Conservation (phyloP, 352 stramenopile species). For the Pythium brachiatum region DNA sequence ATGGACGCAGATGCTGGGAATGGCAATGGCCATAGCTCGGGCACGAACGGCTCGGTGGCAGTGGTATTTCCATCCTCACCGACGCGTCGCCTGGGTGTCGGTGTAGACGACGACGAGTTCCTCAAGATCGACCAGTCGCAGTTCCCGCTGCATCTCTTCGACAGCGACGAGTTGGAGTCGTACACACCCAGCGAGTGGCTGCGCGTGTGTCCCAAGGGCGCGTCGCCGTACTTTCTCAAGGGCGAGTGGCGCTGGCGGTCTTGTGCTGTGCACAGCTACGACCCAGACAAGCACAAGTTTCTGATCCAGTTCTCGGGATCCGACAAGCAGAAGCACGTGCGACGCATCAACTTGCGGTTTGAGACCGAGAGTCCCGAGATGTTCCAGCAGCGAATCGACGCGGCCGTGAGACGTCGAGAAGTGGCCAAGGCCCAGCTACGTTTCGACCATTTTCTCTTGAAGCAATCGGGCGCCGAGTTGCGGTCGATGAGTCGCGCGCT, state of each 20-base stretch:
- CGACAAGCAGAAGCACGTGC: conserved; percentile 84
- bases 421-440: conserved; percentile 84
- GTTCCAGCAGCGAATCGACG: conserved; percentile 78
- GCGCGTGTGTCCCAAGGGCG: conserved; percentile 34
- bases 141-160: conserved; percentile 89
- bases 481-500: conserved; percentile 75
- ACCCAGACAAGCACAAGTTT: conserved; percentile 64
- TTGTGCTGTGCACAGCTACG: conserved; percentile 65
- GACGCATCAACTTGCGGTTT: conserved; percentile 92
- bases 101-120: conserved; percentile 57
- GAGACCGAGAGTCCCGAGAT: conserved; percentile 61
- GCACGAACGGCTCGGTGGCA: too few relatives aligned
- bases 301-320: conserved; percentile 84
- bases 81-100: conserved; percentile 4
- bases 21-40: not conserved
- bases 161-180: conserved; percentile 85
- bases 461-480: conserved; percentile 70
- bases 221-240: conserved; percentile 83
- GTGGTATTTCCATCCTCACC: not conserved
- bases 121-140: conserved; percentile 90
- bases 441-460: conserved; percentile 89
- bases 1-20: not conserved
- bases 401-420: conserved; percentile 59
- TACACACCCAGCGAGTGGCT: conserved; percentile 79
- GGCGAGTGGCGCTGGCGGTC: conserved; percentile 83